phyloP scores from a whole-genome alignment of 371 early-diverging fungal species.

The Encephalitozoon cuniculi region DNA sequence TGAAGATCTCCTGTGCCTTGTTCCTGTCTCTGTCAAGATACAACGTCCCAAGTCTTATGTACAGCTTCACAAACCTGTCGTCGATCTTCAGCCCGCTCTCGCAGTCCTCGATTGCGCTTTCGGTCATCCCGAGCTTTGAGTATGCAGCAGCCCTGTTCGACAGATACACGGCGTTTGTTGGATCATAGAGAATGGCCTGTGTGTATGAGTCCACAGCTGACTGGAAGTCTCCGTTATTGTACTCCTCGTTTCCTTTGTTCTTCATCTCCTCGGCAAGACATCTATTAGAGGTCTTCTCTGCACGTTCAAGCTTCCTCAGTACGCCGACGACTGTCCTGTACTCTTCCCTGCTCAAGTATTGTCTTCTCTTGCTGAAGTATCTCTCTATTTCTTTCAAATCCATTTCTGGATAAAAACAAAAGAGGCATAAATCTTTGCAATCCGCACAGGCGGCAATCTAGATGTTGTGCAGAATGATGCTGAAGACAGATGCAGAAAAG shows the following conservation, averaged over 20 bases:
- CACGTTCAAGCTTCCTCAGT: background rate
- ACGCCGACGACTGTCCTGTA: background rate
- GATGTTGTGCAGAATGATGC: slow-evolving; percentile 11
- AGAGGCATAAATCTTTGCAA: background rate
- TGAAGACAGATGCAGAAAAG: slow-evolving; percentile 37
- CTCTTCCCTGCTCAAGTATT: background rate
- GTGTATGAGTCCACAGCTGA: slow-evolving; percentile 75
- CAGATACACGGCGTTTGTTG: slow-evolving; percentile 74
- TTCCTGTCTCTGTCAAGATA: slow-evolving; percentile 27
- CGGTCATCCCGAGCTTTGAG: slow-evolving; percentile 79
- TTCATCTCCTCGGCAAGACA: slow-evolving; percentile 64
- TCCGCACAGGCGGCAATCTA: background rate
- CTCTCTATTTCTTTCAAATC: background rate
- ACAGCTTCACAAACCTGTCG: slow-evolving; percentile 79
- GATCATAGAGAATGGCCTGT: slow-evolving; percentile 76
- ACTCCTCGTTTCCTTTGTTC: slow-evolving; percentile 75
- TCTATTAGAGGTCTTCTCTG: background rate
- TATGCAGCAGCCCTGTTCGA: slow-evolving; percentile 90
- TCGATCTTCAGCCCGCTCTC: slow-evolving; percentile 76
- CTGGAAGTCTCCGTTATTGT: slow-evolving; percentile 81
- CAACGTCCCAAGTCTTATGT: slow-evolving; percentile 68
- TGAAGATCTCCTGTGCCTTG: background rate
- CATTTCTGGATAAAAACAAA: background rate
- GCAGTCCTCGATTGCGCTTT: slow-evolving; percentile 86
- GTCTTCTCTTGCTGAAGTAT: background rate